A percentile compares a stretch with the other conserved stretches of the same genome.
phyloP scores from a whole-genome alignment of 192 early-diverging fungal genomes.

The Coemansia asiatica region DNA sequence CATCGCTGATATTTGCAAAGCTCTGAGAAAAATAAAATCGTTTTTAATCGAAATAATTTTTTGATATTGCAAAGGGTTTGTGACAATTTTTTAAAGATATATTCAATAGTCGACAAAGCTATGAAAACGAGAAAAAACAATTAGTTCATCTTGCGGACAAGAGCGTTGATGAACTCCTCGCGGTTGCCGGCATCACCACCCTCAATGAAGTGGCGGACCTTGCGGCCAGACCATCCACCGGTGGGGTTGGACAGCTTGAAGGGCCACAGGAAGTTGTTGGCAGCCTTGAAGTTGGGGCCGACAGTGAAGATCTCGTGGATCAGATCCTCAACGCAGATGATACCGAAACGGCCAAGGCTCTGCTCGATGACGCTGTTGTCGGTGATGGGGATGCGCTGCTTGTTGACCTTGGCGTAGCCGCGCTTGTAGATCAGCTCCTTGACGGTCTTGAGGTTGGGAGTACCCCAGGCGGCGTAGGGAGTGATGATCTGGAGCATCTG shows the following conservation, averaged over 20 bases:
- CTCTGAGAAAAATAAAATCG: neutral
- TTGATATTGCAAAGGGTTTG: neutral
- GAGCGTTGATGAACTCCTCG: constrained; percentile 94
- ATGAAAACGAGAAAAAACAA: constrained; percentile 9
- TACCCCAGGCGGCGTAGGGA: constrained; percentile 92
- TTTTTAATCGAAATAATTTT: no score
- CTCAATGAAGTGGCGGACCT: constrained; percentile 94
- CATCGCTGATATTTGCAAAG: constrained; percentile 65
- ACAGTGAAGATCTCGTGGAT: constrained; percentile 99
- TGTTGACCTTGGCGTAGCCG: constrained; percentile 97
- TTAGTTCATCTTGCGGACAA: constrained; percentile 97
- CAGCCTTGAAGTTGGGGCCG: constrained; percentile 96
- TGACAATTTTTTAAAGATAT: constrained; percentile 4
- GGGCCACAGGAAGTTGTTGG: constrained; percentile 99
- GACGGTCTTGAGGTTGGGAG: constrained; percentile 97
- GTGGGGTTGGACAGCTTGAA: constrained; percentile 98
- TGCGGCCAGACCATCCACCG: constrained; percentile 91
- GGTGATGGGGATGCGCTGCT: constrained; percentile 93
- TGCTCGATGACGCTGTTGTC: constrained; percentile 96
- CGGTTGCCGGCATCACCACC: constrained; percentile 98
- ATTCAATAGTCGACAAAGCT: constrained; percentile 1
- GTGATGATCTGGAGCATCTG: constrained; percentile 97
- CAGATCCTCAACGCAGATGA: constrained; percentile 97
- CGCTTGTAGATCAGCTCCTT: constrained; percentile 99
- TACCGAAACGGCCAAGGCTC: constrained; percentile 87